Evolutionary conservation across 768 basidiomycete genomes (phyloP), one percentile per base, ranked within the genome.

Genomic region (Boletellus emodensis): DNA sequence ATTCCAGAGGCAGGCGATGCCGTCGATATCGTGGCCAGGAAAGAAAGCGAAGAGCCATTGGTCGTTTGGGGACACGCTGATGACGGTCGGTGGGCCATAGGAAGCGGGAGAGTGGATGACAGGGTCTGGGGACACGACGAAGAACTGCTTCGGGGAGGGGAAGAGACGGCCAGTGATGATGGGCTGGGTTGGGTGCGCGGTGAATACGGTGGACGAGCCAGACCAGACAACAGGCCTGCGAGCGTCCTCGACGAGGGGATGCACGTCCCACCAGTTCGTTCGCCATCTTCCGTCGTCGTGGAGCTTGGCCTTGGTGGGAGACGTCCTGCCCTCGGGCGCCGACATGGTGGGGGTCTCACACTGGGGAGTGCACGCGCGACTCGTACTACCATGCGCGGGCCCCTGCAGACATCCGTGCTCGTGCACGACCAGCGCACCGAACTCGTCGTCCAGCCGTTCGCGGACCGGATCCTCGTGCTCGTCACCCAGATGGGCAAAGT

Each of bases 401-500:
- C 55, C 47, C 52, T 56, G 14, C 83, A 85, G 51, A 67, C 75
- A 20, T 75, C 77, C 9, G 72, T 76, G 35, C 62, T 74, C 5
- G 59, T 94, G 11, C 64, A 79, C 39, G 87, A 81, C 12, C 68
- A 75, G 12, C 68, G 64, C 15, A 96, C 91, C 2, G 84, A 94
- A 48, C 70, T 96, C 14, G 57, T 94, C 40, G 64, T 94, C 7
- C 92, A 96, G 60, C 72, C 74, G 0, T 98, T 82, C 64, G 78
- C 80, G 46, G 94, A 97, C 70, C 79, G 91, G 22, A 72, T 82
- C 12, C 73, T 98, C 17, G 84, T 96, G n/a, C 74, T 96, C 20
- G 76, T 97, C 46, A 94, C 92, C 1, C 94, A 98, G 67, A 65
- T 91, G 53, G 89, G 90, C 35, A 94, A 93, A 79, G 85, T 95